phyloP scores from a whole-genome alignment of 2,329 filamentous ascomycete genomes.

The Lachnellula hyalina region DNA sequence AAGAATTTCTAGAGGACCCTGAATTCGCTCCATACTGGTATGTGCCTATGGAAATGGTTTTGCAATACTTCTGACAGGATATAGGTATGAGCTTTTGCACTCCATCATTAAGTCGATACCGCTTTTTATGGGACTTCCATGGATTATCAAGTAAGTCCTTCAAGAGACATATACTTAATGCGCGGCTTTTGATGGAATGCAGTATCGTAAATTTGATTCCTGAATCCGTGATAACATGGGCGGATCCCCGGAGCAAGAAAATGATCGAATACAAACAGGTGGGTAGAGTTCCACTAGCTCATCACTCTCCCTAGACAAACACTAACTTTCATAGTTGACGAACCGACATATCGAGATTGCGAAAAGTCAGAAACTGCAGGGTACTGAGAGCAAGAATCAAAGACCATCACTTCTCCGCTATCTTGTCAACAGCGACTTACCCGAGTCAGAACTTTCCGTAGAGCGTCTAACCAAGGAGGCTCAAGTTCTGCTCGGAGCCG shows the following conservation, averaged over 20 bases:
- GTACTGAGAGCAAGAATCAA: background rate
- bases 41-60: background rate
- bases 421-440: conserved; percentile 31
- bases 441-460: conserved; percentile 32
- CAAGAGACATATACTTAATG: background rate
- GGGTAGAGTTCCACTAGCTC: background rate
- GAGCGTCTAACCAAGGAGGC: conserved; percentile 31
- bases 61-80: background rate
- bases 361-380: conserved; percentile 8
- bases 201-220: conserved; percentile 1
- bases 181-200: background rate
- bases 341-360: conserved; percentile 1
- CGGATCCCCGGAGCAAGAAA: background rate
- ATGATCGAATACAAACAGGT: conserved; percentile 1
- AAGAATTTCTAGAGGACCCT: conserved; percentile 2
- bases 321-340: background rate
- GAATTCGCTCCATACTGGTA: conserved; percentile 2
- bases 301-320: background rate
- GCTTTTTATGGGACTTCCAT: conserved; percentile 14
- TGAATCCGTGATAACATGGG: background rate
- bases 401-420: conserved; percentile 7
- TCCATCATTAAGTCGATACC: conserved; percentile 22
- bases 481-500: conserved; percentile 29
- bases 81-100: conserved; percentile 14
- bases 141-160: conserved; percentile 11